These are phyloP conservation scores for Silene noctiflora DNA, from an alignment of 179 eudicot genomes.

Conservation along the genomic window DNA sequence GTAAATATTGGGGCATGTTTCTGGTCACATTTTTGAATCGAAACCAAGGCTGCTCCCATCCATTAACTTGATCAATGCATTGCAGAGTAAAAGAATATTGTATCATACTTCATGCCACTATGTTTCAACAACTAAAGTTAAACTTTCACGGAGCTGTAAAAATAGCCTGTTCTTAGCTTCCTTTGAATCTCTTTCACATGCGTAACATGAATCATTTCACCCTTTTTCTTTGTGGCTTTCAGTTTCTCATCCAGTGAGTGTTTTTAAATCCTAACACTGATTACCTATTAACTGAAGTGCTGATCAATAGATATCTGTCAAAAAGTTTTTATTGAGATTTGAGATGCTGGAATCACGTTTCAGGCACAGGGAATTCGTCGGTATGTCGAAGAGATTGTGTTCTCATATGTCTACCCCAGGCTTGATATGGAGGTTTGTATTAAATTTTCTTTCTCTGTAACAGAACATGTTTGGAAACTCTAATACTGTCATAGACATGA, in stretches of 20 bases:
- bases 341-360: slow-evolving; percentile 13
- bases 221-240: not conserved
- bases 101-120: not conserved
- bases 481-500: not conserved
- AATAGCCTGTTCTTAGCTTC: not conserved
- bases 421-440: slow-evolving; percentile 87
- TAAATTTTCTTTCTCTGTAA: not conserved
- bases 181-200: not conserved
- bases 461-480: not conserved
- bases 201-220: not conserved
- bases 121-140: not conserved
- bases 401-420: slow-evolving; percentile 77
- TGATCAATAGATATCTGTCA: not conserved
- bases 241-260: not conserved
- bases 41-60: not conserved
- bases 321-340: not conserved
- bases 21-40: not conserved
- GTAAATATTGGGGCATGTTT: not conserved
- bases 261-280: not conserved
- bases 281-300: not conserved
- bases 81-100: not conserved
- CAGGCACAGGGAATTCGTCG: slow-evolving; percentile 66
- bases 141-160: not conserved
- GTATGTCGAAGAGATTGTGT: slow-evolving; percentile 85
- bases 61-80: not conserved